Percentiles rank a stretch among this genome's conserved stretches.
Evolutionary conservation across 768 basidiomycete species (phyloP).

Genomic region (Tulasnella sp.): DNA sequence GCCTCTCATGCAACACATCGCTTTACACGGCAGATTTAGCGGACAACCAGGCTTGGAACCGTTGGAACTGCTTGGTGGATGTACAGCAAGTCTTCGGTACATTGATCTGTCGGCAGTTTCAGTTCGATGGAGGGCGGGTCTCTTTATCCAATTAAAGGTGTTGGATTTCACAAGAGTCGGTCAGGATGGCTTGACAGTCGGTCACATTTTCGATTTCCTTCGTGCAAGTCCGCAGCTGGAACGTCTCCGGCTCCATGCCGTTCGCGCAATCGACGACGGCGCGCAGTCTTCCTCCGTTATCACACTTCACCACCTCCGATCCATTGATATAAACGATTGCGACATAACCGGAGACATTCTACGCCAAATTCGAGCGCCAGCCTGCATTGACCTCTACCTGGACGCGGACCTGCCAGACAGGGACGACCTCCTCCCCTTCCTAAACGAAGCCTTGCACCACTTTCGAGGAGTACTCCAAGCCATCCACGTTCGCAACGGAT

Average conservation of each 20-base stretch:
- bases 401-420: not conserved
- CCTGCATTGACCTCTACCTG: not conserved
- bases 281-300: not conserved
- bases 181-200: too few relatives aligned
- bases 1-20: too few relatives aligned
- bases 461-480: not conserved
- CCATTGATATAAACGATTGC: not conserved
- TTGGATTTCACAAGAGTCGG: too few relatives aligned
- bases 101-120: too few relatives aligned
- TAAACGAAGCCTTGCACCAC: not conserved
- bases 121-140: too few relatives aligned
- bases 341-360: not conserved
- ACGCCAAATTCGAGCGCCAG: not conserved
- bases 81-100: too few relatives aligned
- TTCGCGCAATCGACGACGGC: not conserved
- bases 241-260: not conserved
- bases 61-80: too few relatives aligned
- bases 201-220: too few relatives aligned
- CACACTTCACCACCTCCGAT: not conserved
- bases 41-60: too few relatives aligned
- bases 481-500: not conserved
- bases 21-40: too few relatives aligned
- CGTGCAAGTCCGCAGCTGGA: not conserved
- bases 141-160: too few relatives aligned
- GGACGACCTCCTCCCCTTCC: not conserved